Base-by-base conservation (phyloP, 148 eudicot species). In the Fallopia convolvulus region DNA sequence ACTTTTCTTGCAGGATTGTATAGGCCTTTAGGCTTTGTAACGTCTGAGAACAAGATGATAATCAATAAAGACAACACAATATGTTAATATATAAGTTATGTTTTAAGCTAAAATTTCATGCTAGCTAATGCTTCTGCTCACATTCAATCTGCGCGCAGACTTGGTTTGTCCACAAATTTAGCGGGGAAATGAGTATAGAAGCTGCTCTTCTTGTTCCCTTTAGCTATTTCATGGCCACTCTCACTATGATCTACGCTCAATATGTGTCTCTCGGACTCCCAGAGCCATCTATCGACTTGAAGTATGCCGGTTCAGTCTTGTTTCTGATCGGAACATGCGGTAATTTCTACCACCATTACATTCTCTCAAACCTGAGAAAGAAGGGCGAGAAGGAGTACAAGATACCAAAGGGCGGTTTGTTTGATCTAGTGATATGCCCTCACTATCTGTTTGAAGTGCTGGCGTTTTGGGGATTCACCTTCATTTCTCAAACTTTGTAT, bases 351-450 rank as follows among this genome's bases (percentile, higher is more conserved):
- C 90, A 87, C 44, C 88, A 87, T 71, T 85, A 76, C 79, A 74
- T 83, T 49, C 86, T 83, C 9, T 39, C 90, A 2, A 81, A 72
- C 0, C 76, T 87, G 17, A 83, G 90, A 50, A 52, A 58, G 42
- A 73, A 80, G 44, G 89, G 83, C 0, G 88, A 85, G 75, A 87
- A 79, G 78, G 85, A 77, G 74, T 90, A 90, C 41, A 86, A 86
- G 83, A 86, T 90, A 17, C 93, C 93, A 1, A 84, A 77, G 40
- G 93, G 91, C 36, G 89, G 91, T 53, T 50, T 90, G 78, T 90
- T 90, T 70, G 58, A 68, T 80, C 56, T 77, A 9, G 91, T 90
- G 40, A 80, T 86, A 13, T 88, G 93, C 81, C 91, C 93, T 70
- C 93, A 90, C 75, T 88, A 90, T 74, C 74, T 85, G 8, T 90